Conservation (phyloP, 179 eudicot genomes). For the Spinacia oleracea region DNA sequence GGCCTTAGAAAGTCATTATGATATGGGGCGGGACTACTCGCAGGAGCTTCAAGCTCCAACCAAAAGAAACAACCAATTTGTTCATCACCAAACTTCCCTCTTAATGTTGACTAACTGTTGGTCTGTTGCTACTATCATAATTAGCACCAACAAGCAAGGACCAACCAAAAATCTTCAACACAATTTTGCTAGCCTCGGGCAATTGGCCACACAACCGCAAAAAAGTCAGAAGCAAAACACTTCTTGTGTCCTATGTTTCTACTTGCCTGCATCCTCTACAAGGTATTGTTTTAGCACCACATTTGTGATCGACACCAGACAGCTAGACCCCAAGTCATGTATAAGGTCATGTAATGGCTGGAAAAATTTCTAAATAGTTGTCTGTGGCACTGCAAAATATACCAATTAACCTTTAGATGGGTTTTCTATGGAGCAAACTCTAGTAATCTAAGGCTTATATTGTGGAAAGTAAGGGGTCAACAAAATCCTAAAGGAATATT, state of each 20-base stretch:
- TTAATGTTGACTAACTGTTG: neutral
- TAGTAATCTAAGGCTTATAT: too few relatives aligned
- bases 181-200: neutral
- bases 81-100: neutral
- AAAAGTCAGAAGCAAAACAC: neutral
- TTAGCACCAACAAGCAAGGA: neutral
- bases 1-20: neutral
- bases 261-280: neutral
- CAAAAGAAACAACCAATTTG: neutral
- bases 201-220: neutral
- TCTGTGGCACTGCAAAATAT: too few relatives aligned
- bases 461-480: too few relatives aligned
- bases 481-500: too few relatives aligned
- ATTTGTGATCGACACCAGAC: neutral
- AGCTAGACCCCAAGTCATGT: neutral
- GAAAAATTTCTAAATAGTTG: too few relatives aligned
- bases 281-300: neutral
- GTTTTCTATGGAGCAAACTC: too few relatives aligned
- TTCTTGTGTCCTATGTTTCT: neutral
- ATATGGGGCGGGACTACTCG: too few relatives aligned
- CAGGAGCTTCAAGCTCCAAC: neutral
- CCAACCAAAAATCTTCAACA: neutral
- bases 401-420: too few relatives aligned
- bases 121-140: neutral
- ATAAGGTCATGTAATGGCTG: neutral